A percentile compares a stretch with the other conserved stretches of the same genome.
Evolutionary conservation across 1,139 yeast species (phyloP).

Genomic region (Pichia sorboxylosa): DNA sequence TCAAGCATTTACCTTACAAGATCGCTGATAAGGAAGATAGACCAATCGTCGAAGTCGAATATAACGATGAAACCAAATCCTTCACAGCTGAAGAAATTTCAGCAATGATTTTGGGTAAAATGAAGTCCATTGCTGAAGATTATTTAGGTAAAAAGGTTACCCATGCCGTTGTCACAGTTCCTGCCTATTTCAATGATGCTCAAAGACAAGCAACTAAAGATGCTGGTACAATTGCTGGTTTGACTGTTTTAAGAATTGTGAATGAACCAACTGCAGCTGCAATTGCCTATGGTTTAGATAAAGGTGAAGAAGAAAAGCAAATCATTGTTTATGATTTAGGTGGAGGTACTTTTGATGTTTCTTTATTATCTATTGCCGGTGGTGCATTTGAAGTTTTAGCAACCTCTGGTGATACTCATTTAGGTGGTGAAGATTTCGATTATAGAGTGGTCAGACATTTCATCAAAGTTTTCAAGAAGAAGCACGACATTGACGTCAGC

Average conservation of each 20-base stretch:
- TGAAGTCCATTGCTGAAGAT: constrained; percentile 90
- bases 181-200: constrained; percentile 96
- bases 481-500: constrained; percentile 67
- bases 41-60: constrained; percentile 69
- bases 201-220: constrained; percentile 98
- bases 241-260: constrained; percentile 86
- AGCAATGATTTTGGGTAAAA: constrained; percentile 82
- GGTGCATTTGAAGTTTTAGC: constrained; percentile 94
- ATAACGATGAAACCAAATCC: constrained; percentile 44
- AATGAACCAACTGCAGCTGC: constrained; percentile 99
- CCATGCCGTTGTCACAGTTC: constrained; percentile 93
- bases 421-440: constrained; percentile 97
- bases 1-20: constrained; percentile 69
- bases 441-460: constrained; percentile 80
- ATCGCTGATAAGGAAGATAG: constrained; percentile 62
- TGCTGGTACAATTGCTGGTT: constrained; percentile 94
- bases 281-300: constrained; percentile 92
- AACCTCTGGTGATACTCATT: constrained; percentile 91
- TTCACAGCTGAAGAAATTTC: constrained; percentile 88
- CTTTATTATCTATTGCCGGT: constrained; percentile 76
- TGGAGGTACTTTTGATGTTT: constrained; percentile 94
- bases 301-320: constrained; percentile 75
- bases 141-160: constrained; percentile 82
- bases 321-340: constrained; percentile 90
- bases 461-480: constrained; percentile 77